Conservation (phyloP, 1,139 yeast genomes). For the Geotrichum reessii region DNA sequence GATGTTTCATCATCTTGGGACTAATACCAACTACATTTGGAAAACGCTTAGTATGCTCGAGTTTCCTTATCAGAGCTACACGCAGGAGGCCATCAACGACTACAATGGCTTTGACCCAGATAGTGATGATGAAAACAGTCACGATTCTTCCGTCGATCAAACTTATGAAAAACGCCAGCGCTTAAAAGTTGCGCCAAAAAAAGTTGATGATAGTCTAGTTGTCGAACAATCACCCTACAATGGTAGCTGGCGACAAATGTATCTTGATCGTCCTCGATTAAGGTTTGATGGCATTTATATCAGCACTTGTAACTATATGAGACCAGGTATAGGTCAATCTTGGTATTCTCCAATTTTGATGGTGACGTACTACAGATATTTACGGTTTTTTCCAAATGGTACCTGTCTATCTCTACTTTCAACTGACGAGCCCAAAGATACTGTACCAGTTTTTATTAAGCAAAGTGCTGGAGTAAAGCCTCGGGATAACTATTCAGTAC, state of each 20-base stretch:
- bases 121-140: background rate
- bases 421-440: constrained; percentile 28
- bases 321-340: constrained; percentile 70
- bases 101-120: background rate
- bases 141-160: background rate
- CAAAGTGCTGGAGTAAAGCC: constrained; percentile 19
- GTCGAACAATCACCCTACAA: constrained; percentile 20
- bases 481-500: constrained; percentile 32
- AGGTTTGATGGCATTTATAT: constrained; percentile 81
- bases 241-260: constrained; percentile 38
- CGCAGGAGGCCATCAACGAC: constrained; percentile 18
- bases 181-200: background rate
- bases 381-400: constrained; percentile 78
- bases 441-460: constrained; percentile 41
- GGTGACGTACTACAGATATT: constrained; percentile 81
- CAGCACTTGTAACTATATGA: constrained; percentile 73
- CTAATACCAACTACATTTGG: constrained; percentile 53
- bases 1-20: constrained; percentile 56
- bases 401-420: constrained; percentile 40
- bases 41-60: constrained; percentile 49
- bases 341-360: constrained; percentile 74
- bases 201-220: constrained; percentile 2
- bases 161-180: background rate
- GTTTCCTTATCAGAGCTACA: constrained; percentile 50
- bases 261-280: constrained; percentile 56